A percentile compares a stretch with the other conserved stretches of the same genome.
phyloP scores from a whole-genome alignment of 2,329 filamentous ascomycete genomes.

The Clarireedia homoeocarpa region DNA sequence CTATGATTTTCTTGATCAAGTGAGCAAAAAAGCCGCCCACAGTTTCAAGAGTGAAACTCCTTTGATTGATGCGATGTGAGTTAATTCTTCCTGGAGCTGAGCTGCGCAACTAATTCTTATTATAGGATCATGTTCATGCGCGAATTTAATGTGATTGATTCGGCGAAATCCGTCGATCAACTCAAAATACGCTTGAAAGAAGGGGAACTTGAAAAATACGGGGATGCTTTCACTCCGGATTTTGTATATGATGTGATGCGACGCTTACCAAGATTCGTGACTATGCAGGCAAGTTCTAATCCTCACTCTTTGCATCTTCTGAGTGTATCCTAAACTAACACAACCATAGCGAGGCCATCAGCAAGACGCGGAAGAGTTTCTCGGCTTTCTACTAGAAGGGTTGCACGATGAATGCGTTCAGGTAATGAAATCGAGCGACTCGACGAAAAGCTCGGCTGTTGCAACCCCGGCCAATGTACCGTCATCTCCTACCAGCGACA shows the following conservation, averaged over 20 bases:
- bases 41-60: conserved; percentile 95
- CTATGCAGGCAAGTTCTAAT: conserved; percentile 70
- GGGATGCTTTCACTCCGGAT: conserved; percentile 85
- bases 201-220: conserved; percentile 81
- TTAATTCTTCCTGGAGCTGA: conserved; percentile 16
- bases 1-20: conserved; percentile 84
- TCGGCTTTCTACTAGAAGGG: conserved; percentile 86
- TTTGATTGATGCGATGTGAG: conserved; percentile 85
- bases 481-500: conserved; percentile 38
- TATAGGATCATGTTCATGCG: conserved; percentile 87
- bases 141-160: conserved; percentile 81
- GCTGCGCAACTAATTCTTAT: background rate
- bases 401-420: conserved; percentile 86
- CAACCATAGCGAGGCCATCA: conserved; percentile 72
- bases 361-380: conserved; percentile 95
- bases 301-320: conserved; percentile 1
- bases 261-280: conserved; percentile 77
- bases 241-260: conserved; percentile 93
- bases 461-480: conserved; percentile 35
- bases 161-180: conserved; percentile 66
- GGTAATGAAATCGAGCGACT: conserved; percentile 47
- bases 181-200: conserved; percentile 67
- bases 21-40: conserved; percentile 74
- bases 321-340: conserved; percentile 18
- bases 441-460: conserved; percentile 34